Evolutionary conservation across 805 yeast species (phyloP), one percentile per base, ranked within the genome.

Genomic region (Wickerhamomyces strasburgensis): DNA sequence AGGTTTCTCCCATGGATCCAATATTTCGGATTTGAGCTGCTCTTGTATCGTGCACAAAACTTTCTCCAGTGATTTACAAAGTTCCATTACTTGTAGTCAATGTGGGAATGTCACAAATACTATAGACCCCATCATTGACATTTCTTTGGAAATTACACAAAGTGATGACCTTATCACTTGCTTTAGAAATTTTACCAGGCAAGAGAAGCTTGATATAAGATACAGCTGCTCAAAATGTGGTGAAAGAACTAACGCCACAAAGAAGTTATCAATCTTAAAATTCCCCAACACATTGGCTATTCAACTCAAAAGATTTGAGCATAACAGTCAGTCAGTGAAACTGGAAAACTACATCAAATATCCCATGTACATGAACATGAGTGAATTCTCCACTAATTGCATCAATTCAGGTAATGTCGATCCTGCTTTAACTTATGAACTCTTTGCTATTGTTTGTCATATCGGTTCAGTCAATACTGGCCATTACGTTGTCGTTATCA

Each of bases 391-490:
- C 31, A 39, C 55, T 3, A 26, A 36, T 7, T 44, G 34, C 16
- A 28, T 16, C n/a, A 36, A 40, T 1, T 31, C 56, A 56, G 7
- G 49, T 39, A 26, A 46, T 37, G 33, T 39, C 15, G 47, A 51
- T 21, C 64, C 69, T 21, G 61, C 68, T 36, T 54, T 73, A n/a
- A 60, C 77, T 2, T 90, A 84, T 60, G 96, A 90, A 60, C 68
- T 93, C 29, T 87, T 80, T 60, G 96, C 90, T 2, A 75, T 89
- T 23, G 82, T 93, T 8, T 78, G 87, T 50, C 98, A 93, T 58
- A 79, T 78, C 24, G 99, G 99, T 1, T 80, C 90, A 14, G 93
- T 90, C 6, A 87, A 87, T 56, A 93, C 97, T 2, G 99, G 99
- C 9, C 99, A 93, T 59, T 93, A 93, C 57, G 73, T 89, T 11